Conservation (phyloP, 2,329 filamentous ascomycete genomes). For the Aurifilum marmelostoma region DNA sequence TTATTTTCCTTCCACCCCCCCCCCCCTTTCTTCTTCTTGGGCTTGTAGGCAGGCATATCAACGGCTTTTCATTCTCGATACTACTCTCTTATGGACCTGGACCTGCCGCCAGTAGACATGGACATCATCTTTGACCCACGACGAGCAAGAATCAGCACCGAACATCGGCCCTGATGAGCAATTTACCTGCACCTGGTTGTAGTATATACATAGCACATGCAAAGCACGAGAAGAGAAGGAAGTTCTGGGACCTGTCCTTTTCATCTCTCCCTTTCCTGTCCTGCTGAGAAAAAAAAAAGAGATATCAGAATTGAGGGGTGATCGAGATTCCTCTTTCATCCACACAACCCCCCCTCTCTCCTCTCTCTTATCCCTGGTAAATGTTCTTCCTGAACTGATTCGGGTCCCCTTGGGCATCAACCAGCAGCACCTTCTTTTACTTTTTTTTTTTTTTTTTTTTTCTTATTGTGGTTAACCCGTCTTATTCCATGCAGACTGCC, state of each 20-base stretch:
- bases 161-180: slow-evolving; percentile 13
- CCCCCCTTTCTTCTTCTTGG: background rate
- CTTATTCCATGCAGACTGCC: slow-evolving; percentile 5
- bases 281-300: too few species aligned
- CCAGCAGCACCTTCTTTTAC: background rate
- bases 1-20: background rate
- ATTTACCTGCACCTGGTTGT: too few species aligned
- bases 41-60: background rate
- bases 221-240: slow-evolving; percentile 11
- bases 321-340: slow-evolving; percentile 9
- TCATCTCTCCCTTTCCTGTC: background rate
- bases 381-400: slow-evolving; percentile 2
- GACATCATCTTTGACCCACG: slow-evolving; percentile 10
- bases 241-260: background rate
- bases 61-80: background rate
- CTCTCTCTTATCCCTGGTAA: background rate
- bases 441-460: background rate
- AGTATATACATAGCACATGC: background rate
- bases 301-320: background rate
- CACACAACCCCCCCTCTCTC: background rate
- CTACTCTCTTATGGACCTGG: background rate
- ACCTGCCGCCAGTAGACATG: background rate
- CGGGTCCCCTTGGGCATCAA: slow-evolving; percentile 2
- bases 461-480: background rate
- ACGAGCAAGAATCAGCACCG: slow-evolving; percentile 8